These are phyloP conservation scores for Exidia glandulosa DNA, from an alignment of 768 basidiomycete species.

Conservation along the genomic window DNA sequence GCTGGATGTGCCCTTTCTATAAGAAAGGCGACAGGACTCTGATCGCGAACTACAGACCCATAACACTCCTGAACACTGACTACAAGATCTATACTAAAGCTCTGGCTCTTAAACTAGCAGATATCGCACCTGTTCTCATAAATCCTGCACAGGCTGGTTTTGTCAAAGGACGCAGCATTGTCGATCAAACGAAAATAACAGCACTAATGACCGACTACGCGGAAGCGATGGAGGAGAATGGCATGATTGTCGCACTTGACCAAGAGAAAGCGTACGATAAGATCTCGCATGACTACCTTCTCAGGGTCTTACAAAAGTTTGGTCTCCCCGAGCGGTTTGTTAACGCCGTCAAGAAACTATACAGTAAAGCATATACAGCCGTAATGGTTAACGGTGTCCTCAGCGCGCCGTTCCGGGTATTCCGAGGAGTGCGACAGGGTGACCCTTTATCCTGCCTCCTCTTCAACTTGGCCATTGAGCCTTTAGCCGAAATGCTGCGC, in stretches of 20 bases:
- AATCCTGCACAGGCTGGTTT: slow-evolving; percentile 7
- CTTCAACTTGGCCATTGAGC: slow-evolving; percentile 9
- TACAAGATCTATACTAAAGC: slow-evolving; percentile 6
- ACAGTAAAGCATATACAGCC: background rate
- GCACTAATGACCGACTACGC: slow-evolving; percentile 2
- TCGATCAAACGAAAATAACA: slow-evolving; percentile 6
- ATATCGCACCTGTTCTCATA: background rate
- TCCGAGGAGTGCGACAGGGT: background rate
- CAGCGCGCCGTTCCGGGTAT: background rate
- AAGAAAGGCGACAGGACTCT: slow-evolving; percentile 3
- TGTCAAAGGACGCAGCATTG: slow-evolving; percentile 4
- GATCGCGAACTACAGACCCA: slow-evolving; percentile 8
- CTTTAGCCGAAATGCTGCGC: slow-evolving; percentile 3
- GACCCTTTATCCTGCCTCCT: slow-evolving; percentile 11
- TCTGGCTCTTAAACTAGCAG: background rate
- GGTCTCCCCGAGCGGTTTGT: background rate
- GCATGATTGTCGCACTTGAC: slow-evolving; percentile 5
- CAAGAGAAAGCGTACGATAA: slow-evolving; percentile 8
- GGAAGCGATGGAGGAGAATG: background rate
- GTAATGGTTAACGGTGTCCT: background rate
- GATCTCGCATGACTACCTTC: slow-evolving; percentile 6
- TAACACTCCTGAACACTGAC: slow-evolving; percentile 7
- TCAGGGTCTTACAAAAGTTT: slow-evolving; percentile 3
- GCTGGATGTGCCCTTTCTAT: slow-evolving; percentile 7
- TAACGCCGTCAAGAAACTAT: background rate